These are phyloP conservation scores for Rhodotorula sp. DNA, from an alignment of 1,284 basidiomycete genomes.

Conservation along the genomic window DNA sequence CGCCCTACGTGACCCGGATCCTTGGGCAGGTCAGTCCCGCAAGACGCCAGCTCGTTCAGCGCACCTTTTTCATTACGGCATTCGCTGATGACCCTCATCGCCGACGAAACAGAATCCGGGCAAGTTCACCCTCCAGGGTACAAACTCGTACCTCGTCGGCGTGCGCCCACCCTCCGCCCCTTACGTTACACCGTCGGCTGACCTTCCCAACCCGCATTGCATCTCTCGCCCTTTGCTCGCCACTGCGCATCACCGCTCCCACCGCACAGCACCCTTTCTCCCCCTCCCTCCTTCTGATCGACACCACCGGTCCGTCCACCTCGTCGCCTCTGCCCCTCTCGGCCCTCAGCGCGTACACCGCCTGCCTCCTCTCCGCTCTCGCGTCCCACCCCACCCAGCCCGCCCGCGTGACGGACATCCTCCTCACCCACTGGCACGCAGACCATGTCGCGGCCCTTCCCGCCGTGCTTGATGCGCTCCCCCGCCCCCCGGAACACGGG, in stretches of 20 bases:
- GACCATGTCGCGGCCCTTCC: slow-evolving; percentile 83
- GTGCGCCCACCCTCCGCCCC: slow-evolving; percentile 1
- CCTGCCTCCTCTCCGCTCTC: slow-evolving; percentile 48
- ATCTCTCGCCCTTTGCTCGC: neutral
- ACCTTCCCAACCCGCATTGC: neutral
- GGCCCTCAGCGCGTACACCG: slow-evolving; percentile 72
- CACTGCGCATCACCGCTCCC: neutral
- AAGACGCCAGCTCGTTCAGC: neutral
- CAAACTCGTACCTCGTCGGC: slow-evolving; percentile 83
- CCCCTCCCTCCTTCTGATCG: slow-evolving; percentile 75
- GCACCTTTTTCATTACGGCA: neutral
- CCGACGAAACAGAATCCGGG: slow-evolving; percentile 56
- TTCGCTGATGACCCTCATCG: too few species aligned
- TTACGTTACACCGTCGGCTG: too few species aligned
- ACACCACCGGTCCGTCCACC: slow-evolving; percentile 61
- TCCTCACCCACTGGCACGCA: slow-evolving; percentile 86
- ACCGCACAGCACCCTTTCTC: slow-evolving; percentile 42
- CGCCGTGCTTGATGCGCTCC: slow-evolving; percentile 68
- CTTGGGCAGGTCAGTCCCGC: slow-evolving; percentile 17
- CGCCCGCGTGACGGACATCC: slow-evolving; percentile 68
- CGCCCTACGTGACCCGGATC: slow-evolving; percentile 19
- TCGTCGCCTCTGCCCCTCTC: slow-evolving; percentile 83
- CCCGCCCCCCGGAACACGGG: slow-evolving; percentile 33
- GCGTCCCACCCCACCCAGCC: slow-evolving; percentile 48
- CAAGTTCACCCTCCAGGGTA: slow-evolving; percentile 88